Evolutionary conservation across 257 asterid genomes (phyloP).

Genomic region (Perilla frutescens): DNA sequence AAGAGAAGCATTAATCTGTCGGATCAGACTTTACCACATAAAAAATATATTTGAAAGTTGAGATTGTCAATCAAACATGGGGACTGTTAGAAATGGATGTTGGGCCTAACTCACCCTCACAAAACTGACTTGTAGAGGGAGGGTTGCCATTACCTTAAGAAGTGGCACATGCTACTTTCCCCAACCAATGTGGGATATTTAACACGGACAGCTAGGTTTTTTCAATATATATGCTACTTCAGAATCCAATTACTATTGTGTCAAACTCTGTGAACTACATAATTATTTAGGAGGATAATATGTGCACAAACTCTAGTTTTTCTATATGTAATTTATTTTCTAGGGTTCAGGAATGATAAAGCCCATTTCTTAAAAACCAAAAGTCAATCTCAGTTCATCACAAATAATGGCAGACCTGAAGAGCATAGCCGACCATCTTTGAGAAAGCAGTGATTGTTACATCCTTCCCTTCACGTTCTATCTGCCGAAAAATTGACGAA

Average conservation of each 20-base stretch:
- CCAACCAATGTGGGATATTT: too few species aligned
- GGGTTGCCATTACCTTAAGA: too few species aligned
- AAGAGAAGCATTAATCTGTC: slow-evolving; percentile 8
- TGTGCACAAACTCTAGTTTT: neutral
- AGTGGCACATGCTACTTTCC: too few species aligned
- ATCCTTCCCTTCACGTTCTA: slow-evolving; percentile 75
- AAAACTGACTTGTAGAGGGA: too few species aligned
- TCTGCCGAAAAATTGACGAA: slow-evolving; percentile 44
- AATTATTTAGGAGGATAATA: neutral
- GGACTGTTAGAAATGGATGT: too few species aligned
- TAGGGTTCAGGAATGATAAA: slow-evolving; percentile 11
- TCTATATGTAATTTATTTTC: neutral
- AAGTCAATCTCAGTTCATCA: slow-evolving; percentile 20
- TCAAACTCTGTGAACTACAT: slow-evolving; percentile 10
- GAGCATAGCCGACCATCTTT: slow-evolving; percentile 83
- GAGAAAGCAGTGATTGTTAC: slow-evolving; percentile 80
- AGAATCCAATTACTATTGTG: neutral
- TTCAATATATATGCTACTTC: neutral
- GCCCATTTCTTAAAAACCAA: neutral
- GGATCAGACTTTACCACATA: slow-evolving; percentile 11
- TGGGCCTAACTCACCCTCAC: too few species aligned
- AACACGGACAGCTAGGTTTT: neutral
- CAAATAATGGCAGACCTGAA: slow-evolving; percentile 56
- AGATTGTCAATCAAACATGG: neutral
- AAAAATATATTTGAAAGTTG: neutral